Evolutionary conservation across 345 rosid species (phyloP), one percentile per base, ranked within the genome.

Genomic region (Capsella bursapastoris): DNA sequence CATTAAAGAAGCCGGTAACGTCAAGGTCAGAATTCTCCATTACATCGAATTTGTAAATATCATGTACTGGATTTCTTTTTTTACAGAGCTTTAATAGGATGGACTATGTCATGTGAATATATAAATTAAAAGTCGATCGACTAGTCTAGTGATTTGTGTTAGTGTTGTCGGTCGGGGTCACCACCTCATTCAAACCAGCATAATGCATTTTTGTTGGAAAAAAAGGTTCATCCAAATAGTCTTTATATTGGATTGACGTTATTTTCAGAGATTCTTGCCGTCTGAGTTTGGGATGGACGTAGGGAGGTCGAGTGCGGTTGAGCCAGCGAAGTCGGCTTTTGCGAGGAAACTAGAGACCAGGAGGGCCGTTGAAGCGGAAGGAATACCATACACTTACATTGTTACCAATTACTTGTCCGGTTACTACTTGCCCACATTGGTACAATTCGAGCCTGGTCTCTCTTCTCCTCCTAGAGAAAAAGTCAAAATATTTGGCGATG

Each of bases 1-100:
- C 51, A 88, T 90, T 43, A 90, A 89, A 70, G 96, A 90, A 82
- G 96, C 96, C 29, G 98, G 96, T 22, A 90, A 85, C 37, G 77
- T 93, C 8, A 93, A 93, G 96, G 97, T 89, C 6, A 16, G 15
- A 57, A 6, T 10, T 25, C 12, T 41, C n/a, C 14, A 4, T 11
- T 5, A 14, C 18, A 45, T 6, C 8, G 18, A 45, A 13, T 57
- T 55, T 31, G 40, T 15, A 13, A 2, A 12, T 27, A 22, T 49
- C 29, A 43, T 14, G 13, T 73, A 37, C 8, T 48, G 35, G 9
- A 32, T 58, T 75, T 75, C 31, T 41, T 75, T 15, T 7, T 56
- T 22, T 60, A 22, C 44, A 89, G 89, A 86, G 92, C 51, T 89
- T 89, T 87, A 22, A 22, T 70, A 88, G 95, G 27, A 80, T 47